Evolutionary conservation across 1,139 yeast genomes (phyloP).

Genomic region (Suhomyces panamericanus): DNA sequence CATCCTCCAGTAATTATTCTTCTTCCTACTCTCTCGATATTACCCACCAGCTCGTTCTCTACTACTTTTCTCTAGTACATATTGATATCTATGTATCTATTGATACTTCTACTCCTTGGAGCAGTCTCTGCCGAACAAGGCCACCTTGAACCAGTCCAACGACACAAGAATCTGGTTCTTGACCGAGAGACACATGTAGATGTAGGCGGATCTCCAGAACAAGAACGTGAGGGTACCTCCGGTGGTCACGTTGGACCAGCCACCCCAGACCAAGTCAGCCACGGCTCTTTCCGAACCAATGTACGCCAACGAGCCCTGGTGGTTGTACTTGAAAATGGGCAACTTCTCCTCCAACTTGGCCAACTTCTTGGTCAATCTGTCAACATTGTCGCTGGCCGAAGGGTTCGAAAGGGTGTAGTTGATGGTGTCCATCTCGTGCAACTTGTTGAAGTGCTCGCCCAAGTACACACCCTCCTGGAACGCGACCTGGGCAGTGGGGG

Average conservation of each 20-base stretch:
- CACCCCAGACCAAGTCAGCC: conserved; percentile 89
- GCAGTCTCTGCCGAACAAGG: conserved; percentile 85
- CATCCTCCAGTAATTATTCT: too few relatives aligned
- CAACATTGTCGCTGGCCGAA: conserved; percentile 32
- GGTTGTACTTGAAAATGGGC: conserved; percentile 61
- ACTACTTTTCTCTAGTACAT: too few relatives aligned
- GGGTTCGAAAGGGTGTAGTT: conserved; percentile 42
- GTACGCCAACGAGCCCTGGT: conserved; percentile 77
- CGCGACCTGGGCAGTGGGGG: conserved; percentile 98
- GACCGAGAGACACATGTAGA: conserved; percentile 87
- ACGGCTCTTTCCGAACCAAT: conserved; percentile 92
- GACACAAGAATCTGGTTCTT: conserved; percentile 84
- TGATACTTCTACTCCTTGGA: conserved; percentile 47
- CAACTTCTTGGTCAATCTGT: conserved; percentile 43
- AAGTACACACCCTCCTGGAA: conserved; percentile 89
- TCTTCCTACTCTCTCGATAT: too few relatives aligned
- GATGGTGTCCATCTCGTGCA: conserved; percentile 66
- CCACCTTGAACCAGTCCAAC: conserved; percentile 85
- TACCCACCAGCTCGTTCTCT: too few relatives aligned
- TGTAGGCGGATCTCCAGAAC: conserved; percentile 93
- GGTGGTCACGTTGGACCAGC: conserved; percentile 74
- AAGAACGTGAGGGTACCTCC: conserved; percentile 87
- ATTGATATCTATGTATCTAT: too few relatives aligned
- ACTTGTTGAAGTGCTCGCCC: conserved; percentile 66
- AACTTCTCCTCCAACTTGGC: conserved; percentile 45